These are phyloP conservation scores for Kernera saxatilis DNA, from an alignment of 345 rosid genomes.

Conservation along the genomic window DNA sequence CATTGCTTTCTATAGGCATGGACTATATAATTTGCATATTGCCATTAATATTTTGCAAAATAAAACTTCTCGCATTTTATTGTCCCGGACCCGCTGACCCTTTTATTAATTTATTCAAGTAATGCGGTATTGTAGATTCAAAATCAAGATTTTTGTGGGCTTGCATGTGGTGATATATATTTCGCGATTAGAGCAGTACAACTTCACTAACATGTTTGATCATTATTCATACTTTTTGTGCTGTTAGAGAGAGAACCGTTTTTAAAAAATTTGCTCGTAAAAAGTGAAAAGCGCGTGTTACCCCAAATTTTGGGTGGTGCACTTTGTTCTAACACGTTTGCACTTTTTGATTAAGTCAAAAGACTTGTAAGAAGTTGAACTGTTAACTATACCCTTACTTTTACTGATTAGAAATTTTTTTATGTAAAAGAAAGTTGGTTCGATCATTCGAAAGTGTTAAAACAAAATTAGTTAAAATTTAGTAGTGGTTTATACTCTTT, in stretches of 20 bases:
- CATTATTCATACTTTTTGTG: neutral
- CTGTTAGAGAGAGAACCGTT: no score
- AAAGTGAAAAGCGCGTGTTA: no score
- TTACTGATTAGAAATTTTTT: neutral
- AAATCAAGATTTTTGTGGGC: slow-evolving; percentile 7
- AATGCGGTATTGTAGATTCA: neutral
- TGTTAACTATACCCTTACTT: no score
- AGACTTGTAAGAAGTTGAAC: no score
- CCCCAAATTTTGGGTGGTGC: no score
- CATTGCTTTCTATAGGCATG: slow-evolving; percentile 32
- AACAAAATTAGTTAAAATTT: neutral
- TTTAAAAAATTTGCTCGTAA: no score
- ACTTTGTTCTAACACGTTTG: no score
- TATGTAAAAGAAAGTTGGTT: neutral
- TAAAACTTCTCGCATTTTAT: neutral
- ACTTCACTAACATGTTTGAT: neutral
- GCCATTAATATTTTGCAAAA: slow-evolving; percentile 11
- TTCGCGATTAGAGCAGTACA: neutral
- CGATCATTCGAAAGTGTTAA: neutral
- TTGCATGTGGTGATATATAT: neutral
- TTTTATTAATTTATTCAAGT: neutral
- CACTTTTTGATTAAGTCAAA: no score
- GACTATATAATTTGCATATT: slow-evolving; percentile 28
- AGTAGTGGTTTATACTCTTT: neutral
- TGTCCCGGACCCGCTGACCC: neutral